Evolutionary conservation across 2,329 filamentous ascomycete species (phyloP), one percentile per base, ranked within the genome.

Genomic region (Verticillium longisporum): DNA sequence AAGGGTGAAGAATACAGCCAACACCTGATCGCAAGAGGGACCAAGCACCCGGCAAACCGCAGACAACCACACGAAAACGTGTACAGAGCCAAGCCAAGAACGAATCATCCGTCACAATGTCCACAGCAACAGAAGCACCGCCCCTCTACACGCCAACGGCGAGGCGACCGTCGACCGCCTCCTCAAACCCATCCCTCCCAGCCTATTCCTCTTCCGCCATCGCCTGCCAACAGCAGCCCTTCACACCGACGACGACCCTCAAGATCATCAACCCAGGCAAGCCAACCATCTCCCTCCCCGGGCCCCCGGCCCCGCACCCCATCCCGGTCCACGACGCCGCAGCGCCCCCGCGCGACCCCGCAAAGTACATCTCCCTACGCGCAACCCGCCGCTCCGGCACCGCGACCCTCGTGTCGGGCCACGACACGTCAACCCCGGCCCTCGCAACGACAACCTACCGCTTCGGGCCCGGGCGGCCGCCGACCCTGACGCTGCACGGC

Each of bases 381-480:
- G 75, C 75, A 11, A 71, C 72, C 9, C 74, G 75, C 55, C 68
- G 72, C 62, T 84, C 82, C 1, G 82, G 78, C 3, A 77, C 73
- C 37, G 77, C 81, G 63, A 75, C 77, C 63, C 78, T 85, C 56
- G 70, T 81, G 3, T 70, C 80, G 38, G 77, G 74, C 26, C 72
- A 76, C 38, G 74, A 76, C 14, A 65, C 67, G 6, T 58, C 62
- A 1, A 58, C 59, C 45, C 61, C 67, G 13, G 70, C 78, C 5
- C 66, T 85, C n/a, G 80, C 77, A 64, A 74, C 70, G 1, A 87
- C 84, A 0, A 78, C 76, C 3, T 87, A 87, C 71, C 80, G 78
- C 64, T 86, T 81, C 66, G 84, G 85, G 0, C 83, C 83, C 1
- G 76, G 76, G 45, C 76, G 77, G 2, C 77, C 81, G 6, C 84